These are phyloP conservation scores for Cymbopogon flexuosus DNA, from an alignment of 202 grass and related monocot species.

Conservation along the genomic window DNA sequence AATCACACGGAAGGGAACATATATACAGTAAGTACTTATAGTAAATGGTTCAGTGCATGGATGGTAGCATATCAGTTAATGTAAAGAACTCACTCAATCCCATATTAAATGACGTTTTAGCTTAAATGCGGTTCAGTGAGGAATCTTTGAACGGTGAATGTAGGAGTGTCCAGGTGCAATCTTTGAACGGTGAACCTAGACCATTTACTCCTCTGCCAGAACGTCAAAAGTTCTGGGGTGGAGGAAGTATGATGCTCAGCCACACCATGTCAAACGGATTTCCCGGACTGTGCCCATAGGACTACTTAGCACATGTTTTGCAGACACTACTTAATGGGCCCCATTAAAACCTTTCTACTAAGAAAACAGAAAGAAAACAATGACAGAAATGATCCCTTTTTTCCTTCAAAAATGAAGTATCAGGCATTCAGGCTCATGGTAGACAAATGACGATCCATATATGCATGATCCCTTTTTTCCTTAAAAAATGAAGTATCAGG, in stretches of 20 bases:
- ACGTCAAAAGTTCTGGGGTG: too few relatives aligned
- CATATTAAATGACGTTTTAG: too few relatives aligned
- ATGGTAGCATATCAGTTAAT: not conserved
- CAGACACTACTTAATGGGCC: not conserved
- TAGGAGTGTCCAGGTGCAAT: too few relatives aligned
- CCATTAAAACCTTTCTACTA: not conserved
- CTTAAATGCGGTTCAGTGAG: too few relatives aligned
- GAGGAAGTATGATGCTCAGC: not conserved
- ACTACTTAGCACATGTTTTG: not conserved
- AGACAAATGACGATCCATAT: not conserved
- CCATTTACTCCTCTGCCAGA: too few relatives aligned
- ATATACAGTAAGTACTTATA: not conserved
- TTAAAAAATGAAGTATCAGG: too few relatives aligned
- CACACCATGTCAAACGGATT: not conserved
- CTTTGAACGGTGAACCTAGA: too few relatives aligned
- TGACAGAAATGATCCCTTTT: not conserved
- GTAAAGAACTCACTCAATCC: too few relatives aligned
- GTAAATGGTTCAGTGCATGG: not conserved
- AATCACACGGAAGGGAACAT: not conserved
- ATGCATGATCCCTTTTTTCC: not conserved
- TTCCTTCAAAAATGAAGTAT: not conserved
- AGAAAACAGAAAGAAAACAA: not conserved
- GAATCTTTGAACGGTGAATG: too few relatives aligned
- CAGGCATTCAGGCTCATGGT: not conserved
- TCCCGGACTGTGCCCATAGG: not conserved